A percentile compares a stretch with the other conserved stretches of the same genome.
phyloP scores from a whole-genome alignment of 352 stramenopile genomes.

The Phytophthora hibernalis region DNA sequence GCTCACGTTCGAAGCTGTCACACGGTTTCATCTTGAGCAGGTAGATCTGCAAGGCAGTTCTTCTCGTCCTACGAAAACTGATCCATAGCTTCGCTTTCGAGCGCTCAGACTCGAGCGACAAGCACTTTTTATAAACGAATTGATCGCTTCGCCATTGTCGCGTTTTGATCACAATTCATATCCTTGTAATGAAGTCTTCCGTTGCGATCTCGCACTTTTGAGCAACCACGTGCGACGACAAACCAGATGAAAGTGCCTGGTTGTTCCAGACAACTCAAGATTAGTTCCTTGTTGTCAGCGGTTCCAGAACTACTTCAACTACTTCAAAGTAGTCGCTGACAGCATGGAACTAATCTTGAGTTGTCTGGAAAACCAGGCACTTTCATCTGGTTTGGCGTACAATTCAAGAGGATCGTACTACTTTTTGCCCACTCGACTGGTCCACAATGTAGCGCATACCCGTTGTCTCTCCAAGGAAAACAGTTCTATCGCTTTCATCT shows the following conservation, averaged over 20 bases:
- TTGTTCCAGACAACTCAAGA: no score
- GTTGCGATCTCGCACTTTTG: conserved; percentile 10
- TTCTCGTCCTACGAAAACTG: background rate
- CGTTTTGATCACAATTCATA: conserved; percentile 7
- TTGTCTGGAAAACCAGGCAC: no score
- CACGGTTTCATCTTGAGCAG: background rate
- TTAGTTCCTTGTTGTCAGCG: no score
- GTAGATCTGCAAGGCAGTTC: background rate
- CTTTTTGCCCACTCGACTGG: background rate
- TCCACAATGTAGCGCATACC: background rate
- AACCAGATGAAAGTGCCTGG: conserved; percentile 1
- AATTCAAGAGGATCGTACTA: background rate
- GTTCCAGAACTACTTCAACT: no score
- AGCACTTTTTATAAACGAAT: conserved; percentile 1
- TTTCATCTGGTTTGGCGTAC: no score
- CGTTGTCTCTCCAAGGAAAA: conserved; percentile 3
- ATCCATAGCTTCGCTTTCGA: conserved; percentile 2
- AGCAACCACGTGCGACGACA: background rate
- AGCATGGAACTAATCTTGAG: no score
- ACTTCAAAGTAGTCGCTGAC: no score
- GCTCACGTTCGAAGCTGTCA: no score
- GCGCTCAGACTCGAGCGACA: background rate
- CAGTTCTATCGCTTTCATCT: no score
- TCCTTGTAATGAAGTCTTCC: background rate
- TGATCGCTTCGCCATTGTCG: conserved; percentile 1